Conservation (phyloP, 2,329 filamentous ascomycete genomes). For the Fusarium liriodendri region DNA sequence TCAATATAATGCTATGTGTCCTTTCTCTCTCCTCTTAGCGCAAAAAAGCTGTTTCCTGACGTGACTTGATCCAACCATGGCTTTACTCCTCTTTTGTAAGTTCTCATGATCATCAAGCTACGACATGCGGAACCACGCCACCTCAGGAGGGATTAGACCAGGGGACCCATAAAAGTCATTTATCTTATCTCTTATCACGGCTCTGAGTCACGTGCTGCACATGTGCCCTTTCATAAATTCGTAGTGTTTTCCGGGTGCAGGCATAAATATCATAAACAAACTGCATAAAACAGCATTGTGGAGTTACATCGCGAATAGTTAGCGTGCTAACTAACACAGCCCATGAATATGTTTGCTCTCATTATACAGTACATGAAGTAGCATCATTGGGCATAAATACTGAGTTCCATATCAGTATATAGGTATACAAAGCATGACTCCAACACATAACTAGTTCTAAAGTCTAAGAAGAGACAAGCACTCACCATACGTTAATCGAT, state of each 20-base stretch:
- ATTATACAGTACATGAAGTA: background rate
- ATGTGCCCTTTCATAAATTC: background rate
- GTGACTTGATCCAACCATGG: background rate
- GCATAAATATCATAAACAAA: background rate
- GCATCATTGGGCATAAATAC: background rate
- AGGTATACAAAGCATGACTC: background rate
- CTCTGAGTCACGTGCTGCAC: background rate
- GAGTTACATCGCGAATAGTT: background rate
- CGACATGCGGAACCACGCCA: background rate
- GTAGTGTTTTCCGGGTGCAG: background rate
- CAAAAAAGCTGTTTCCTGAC: background rate
- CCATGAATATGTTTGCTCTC: background rate
- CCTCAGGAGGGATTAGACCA: background rate
- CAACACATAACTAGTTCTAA: background rate
- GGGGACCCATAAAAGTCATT: background rate
- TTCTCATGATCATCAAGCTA: no score
- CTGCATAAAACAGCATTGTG: background rate
- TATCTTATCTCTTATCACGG: background rate
- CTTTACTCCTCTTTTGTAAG: background rate
- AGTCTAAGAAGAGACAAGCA: background rate
- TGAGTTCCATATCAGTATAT: background rate
- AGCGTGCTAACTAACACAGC: background rate
- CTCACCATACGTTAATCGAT: background rate
- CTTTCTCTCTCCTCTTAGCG: background rate
- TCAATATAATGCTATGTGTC: background rate